Evolutionary conservation across 1,284 basidiomycete species (phyloP).

Genomic region (Mrakiaceae sp.): DNA sequence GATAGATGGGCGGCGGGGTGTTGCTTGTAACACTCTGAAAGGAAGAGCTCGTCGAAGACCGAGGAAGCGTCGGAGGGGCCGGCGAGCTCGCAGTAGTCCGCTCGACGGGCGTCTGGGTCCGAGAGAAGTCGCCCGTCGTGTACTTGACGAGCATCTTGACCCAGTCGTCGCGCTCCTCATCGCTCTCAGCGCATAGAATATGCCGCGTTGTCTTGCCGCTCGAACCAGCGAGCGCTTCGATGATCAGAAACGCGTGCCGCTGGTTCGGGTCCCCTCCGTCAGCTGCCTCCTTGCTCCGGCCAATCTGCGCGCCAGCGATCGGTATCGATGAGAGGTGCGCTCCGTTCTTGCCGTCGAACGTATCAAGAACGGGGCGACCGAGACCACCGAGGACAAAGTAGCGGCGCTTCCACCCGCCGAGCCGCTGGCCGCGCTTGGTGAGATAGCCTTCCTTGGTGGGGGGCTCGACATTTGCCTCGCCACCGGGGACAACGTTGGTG

Average conservation of each 20-base stretch:
- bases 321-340: slow-evolving; percentile 76
- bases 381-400: slow-evolving; percentile 73
- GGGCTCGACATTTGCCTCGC: slow-evolving; percentile 43
- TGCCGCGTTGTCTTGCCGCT: slow-evolving; percentile 56
- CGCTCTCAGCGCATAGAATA: slow-evolving; percentile 91
- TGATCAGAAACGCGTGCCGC: slow-evolving; percentile 94
- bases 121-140: slow-evolving; percentile 27
- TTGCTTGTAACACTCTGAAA: slow-evolving; percentile 19
- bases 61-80: slow-evolving; percentile 35
- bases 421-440: slow-evolving; percentile 92
- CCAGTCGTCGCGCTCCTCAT: slow-evolving; percentile 83
- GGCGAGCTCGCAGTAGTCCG: background rate
- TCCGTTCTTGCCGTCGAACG: slow-evolving; percentile 87
- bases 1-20: slow-evolving; percentile 27
- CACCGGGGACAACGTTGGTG: slow-evolving; percentile 60
- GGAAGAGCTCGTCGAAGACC: slow-evolving; percentile 48
- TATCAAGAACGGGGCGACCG: slow-evolving; percentile 62
- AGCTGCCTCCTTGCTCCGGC: slow-evolving; percentile 38
- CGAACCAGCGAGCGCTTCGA: slow-evolving; percentile 65
- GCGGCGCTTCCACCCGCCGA: slow-evolving; percentile 85
- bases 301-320: slow-evolving; percentile 79
- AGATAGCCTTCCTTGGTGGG: slow-evolving; percentile 93
- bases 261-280: slow-evolving; percentile 55
- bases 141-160: slow-evolving; percentile 82
- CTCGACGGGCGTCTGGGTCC: background rate